These are phyloP conservation scores for Puccinia novopanici DNA, from an alignment of 1,284 basidiomycete species.

Conservation along the genomic window DNA sequence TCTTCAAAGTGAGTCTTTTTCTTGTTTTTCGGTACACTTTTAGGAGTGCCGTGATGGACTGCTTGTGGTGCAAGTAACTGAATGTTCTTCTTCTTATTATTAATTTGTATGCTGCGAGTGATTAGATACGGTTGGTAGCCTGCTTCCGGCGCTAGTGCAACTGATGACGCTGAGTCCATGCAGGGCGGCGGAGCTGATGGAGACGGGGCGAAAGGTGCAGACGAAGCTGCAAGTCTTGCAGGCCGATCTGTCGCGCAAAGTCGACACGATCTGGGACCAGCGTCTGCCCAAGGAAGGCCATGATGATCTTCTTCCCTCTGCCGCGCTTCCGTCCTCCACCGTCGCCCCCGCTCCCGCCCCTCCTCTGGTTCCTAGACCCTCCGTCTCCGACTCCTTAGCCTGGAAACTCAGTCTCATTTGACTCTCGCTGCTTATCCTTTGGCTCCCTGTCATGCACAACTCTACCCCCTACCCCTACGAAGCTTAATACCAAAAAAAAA, in stretches of 20 bases:
- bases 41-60: neutral
- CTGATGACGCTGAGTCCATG: slow-evolving; percentile 21
- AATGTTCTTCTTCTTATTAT: neutral
- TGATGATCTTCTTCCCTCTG: neutral
- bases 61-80: neutral
- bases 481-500: no score
- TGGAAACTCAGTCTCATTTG: slow-evolving; percentile 36
- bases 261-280: slow-evolving; percentile 30
- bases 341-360: neutral
- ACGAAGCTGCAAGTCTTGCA: slow-evolving; percentile 21
- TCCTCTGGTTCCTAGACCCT: neutral
- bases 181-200: neutral
- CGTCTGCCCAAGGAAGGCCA: neutral
- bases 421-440: neutral
- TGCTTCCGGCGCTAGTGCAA: slow-evolving; percentile 30
- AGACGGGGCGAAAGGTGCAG: slow-evolving; percentile 2
- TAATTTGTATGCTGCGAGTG: neutral
- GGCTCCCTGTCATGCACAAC: no score
- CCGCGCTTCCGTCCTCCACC: neutral
- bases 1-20: slow-evolving; percentile 52
- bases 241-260: slow-evolving; percentile 5
- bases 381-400: neutral
- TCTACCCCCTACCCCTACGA: no score
- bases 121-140: slow-evolving; percentile 8
- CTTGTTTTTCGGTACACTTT: neutral